phyloP scores from a whole-genome alignment of 768 basidiomycete species.

The Suillus subalutaceus region DNA sequence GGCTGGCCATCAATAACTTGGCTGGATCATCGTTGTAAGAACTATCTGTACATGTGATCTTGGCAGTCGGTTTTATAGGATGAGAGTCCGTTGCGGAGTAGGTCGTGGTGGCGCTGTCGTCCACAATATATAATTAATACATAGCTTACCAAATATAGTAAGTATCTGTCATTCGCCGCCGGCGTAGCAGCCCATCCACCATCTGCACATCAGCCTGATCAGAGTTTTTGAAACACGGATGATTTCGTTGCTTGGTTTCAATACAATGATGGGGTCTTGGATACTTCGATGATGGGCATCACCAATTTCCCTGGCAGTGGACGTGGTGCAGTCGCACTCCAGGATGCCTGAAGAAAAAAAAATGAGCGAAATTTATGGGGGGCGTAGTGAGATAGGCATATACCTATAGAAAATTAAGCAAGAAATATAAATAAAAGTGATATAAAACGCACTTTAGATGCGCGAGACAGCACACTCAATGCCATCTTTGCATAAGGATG shows the following conservation, averaged over 20 bases:
- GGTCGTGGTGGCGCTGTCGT: neutral
- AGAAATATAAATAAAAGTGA: too few relatives aligned
- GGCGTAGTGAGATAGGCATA: too few relatives aligned
- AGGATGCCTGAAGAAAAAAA: conserved; percentile 37
- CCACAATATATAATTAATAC: neutral
- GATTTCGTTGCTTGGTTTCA: conserved; percentile 64
- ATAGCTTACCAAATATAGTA: neutral
- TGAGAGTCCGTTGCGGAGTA: neutral
- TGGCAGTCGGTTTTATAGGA: neutral
- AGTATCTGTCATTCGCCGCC: neutral
- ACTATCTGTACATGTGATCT: neutral
- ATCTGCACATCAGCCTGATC: neutral
- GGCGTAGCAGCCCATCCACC: neutral
- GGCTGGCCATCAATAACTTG: neutral
- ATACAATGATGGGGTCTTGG: conserved; percentile 51
- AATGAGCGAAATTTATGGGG: too few relatives aligned
- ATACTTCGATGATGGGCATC: conserved; percentile 48
- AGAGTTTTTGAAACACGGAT: conserved; percentile 18
- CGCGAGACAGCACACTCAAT: too few relatives aligned
- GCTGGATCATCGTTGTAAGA: neutral
- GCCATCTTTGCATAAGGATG: too few relatives aligned
- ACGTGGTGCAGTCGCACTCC: conserved; percentile 73
- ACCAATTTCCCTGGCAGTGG: conserved; percentile 55
- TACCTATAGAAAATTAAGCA: too few relatives aligned
- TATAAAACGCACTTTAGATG: too few relatives aligned